Evolutionary conservation across 2,329 filamentous ascomycete genomes (phyloP).

Genomic region (Phyllosticta paracitricarpa): DNA sequence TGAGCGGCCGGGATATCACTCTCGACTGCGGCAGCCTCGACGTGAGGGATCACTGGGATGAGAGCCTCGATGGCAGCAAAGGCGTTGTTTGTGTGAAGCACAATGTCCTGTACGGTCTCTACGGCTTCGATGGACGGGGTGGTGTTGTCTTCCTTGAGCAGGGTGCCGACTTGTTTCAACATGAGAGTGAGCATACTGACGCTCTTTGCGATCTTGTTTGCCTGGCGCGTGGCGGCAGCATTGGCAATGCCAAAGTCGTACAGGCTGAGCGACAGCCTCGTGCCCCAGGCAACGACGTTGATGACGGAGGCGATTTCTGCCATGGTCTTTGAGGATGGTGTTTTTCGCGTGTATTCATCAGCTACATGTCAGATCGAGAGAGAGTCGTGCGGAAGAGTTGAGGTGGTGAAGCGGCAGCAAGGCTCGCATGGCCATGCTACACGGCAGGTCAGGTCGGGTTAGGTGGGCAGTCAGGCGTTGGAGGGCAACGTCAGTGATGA

Average conservation of each 20-base stretch:
- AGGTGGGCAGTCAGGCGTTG: background rate
- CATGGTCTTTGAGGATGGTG: conserved; percentile 15
- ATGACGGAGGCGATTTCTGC: conserved; percentile 26
- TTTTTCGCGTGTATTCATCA: background rate
- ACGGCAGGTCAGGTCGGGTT: background rate
- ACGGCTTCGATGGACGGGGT: conserved; percentile 27
- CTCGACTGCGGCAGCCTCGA: conserved; percentile 4
- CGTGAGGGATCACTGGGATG: conserved; percentile 11
- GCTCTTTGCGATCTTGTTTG: conserved; percentile 22
- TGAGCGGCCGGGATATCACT: conserved; percentile 5
- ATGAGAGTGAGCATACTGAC: conserved; percentile 26
- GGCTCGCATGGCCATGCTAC: background rate
- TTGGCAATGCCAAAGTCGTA: conserved; percentile 22
- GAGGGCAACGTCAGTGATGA: background rate
- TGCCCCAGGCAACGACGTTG: conserved; percentile 23
- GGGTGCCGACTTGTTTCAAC: conserved; percentile 28
- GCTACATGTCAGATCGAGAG: conserved; percentile 4
- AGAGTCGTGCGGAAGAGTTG: background rate
- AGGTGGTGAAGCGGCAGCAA: background rate
- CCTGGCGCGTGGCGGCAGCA: conserved; percentile 18
- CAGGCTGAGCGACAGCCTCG: conserved; percentile 23
- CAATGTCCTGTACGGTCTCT: conserved; percentile 24
- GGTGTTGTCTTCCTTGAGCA: conserved; percentile 28
- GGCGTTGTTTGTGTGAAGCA: conserved; percentile 21
- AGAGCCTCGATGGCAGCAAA: conserved; percentile 21